Conservation (phyloP, 805 yeast species). For the Lachancea lanzarotensis region DNA sequence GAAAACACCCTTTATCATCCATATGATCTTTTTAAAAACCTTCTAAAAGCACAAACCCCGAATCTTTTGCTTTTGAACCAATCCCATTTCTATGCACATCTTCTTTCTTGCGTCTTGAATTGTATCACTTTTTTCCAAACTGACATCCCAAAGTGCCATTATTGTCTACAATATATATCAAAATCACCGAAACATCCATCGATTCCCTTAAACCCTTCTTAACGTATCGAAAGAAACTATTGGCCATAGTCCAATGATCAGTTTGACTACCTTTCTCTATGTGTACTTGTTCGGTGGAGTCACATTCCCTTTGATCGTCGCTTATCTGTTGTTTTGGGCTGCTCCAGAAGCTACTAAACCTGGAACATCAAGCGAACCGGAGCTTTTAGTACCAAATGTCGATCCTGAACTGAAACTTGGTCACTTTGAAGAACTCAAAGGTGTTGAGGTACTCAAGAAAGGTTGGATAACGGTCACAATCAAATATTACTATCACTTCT, state of each 20-base stretch:
- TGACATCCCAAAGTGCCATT: no score
- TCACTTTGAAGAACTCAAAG: slow-evolving; percentile 56
- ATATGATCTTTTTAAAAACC: no score
- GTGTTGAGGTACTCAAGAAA: slow-evolving; percentile 54
- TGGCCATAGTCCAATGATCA: slow-evolving; percentile 14
- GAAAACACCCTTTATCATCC: no score
- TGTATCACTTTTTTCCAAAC: no score
- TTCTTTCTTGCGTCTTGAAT: no score
- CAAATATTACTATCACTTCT: slow-evolving; percentile 57
- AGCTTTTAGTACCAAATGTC: slow-evolving; percentile 17
- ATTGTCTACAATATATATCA: no score
- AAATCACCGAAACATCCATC: no score
- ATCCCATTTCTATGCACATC: no score
- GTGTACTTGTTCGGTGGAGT: slow-evolving; percentile 72
- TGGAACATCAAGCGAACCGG: slow-evolving; percentile 8
- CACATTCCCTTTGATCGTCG: slow-evolving; percentile 51
- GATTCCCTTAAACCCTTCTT: neutral
- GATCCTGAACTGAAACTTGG: slow-evolving; percentile 48
- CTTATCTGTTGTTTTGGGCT: slow-evolving; percentile 31
- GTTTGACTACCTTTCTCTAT: slow-evolving; percentile 33
- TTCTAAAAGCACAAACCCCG: no score
- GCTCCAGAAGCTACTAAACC: slow-evolving; percentile 25
- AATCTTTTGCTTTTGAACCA: no score
- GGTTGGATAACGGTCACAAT: slow-evolving; percentile 87
- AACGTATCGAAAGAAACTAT: no score